These are phyloP conservation scores for Pyrenula aspistea DNA, from an alignment of 495 filamentous ascomycete genomes.

Conservation along the genomic window DNA sequence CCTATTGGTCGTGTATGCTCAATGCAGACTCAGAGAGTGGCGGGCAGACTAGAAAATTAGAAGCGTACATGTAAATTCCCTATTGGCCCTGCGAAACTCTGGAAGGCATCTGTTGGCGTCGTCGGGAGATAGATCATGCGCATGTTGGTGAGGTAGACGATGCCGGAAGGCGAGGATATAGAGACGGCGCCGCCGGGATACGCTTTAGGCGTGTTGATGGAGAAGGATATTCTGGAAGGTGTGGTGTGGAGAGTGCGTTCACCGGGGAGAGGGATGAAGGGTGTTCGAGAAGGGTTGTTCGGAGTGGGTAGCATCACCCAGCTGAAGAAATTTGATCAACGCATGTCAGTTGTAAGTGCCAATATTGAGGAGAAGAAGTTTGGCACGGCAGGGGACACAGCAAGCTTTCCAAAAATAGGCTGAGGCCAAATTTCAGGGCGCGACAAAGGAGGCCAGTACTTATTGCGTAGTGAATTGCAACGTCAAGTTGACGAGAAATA, in stretches of 20 bases:
- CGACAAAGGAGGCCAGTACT: too few relatives aligned
- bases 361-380: too few relatives aligned
- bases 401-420: too few relatives aligned
- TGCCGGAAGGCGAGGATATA: conserved; percentile 45
- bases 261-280: conserved; percentile 58
- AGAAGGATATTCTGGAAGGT: conserved; percentile 55
- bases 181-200: conserved; percentile 44
- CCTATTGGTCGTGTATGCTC: too few relatives aligned
- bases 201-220: conserved; percentile 46
- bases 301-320: conserved; percentile 59
- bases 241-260: conserved; percentile 61
- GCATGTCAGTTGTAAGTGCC: too few relatives aligned
- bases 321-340: conserved; percentile 32
- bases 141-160: conserved; percentile 79
- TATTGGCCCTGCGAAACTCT: conserved; percentile 83
- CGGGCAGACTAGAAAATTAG: too few relatives aligned
- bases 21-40: too few relatives aligned
- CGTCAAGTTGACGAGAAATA: too few relatives aligned
- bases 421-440: too few relatives aligned
- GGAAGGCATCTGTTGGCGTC: conserved; percentile 51
- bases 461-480: too few relatives aligned
- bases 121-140: conserved; percentile 78
- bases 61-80: conserved; percentile 48
- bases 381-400: too few relatives aligned
- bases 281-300: not conserved